Base-by-base conservation (phyloP, 257 asterid species). In the Nicotiana obtusifolia region DNA sequence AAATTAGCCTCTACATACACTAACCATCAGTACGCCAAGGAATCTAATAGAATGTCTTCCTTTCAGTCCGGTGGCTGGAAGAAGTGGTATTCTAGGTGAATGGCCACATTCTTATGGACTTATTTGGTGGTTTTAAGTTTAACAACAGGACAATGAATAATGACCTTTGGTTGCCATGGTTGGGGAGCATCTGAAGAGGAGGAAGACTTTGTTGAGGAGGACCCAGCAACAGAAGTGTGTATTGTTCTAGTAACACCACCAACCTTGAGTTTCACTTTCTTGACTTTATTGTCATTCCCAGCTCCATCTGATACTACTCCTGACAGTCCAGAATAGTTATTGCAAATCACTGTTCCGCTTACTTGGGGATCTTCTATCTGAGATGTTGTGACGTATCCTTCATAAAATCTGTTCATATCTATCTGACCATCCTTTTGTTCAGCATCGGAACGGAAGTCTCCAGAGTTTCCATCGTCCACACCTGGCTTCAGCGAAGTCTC, bases 221-320 rank as follows among this genome's bases (percentile, higher is more conserved):
- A 84, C 64, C 90, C 94, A 82, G 87, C 87, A 83, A 84, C 83
- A 66, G 90, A 84, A 78, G 91, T 69, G 81, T 91, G 91, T 85
- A 93, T 87, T 33, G 94, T 91, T 81, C 84, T 93, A 6, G 95
- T 90, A 78, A 92, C 94, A 86, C 96, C 94, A 33, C 98, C 98
- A 81, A 93, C 92, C 88, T 93, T 93, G 83, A 93, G 98, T 85
- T 87, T 92, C 17, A 93, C 91, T 86, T 83, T 91, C 86, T 81
- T 92, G 69, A 91, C 78, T 89, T 87, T 92, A 68, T 80, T 91
- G 49, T 81, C 87, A 61, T 26, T 75, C 82, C 81, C 92, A 69
- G 53, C 67, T 78, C 83, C 94, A 83, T 85, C 90, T 75, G 87
- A 84, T 83, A 84, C 77, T 80, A 82, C 56, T 77, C 84, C 87